Base-by-base conservation (phyloP, 108 stramenopile species). In the Fragilariopsis cylindrus region DNA sequence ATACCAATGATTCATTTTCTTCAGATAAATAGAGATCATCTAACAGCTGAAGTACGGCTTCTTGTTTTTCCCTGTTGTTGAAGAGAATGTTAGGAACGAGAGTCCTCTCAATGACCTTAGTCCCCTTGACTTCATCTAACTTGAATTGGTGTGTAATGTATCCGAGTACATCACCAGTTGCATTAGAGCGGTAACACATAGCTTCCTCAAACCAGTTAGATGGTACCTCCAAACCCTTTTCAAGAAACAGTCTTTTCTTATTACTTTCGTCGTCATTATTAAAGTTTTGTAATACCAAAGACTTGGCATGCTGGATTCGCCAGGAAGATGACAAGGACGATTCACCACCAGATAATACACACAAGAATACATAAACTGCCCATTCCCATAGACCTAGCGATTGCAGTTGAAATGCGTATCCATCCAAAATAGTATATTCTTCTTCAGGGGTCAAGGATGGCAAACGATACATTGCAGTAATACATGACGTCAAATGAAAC, bases 291-390 rank as follows among this genome's bases (percentile, higher is more conserved):
- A 75, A 53, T 7, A 94, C 70, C 7, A 94, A 83, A 12, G 65
- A 55, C 66, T 87, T 88, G 8, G 91, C 89, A 5, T 69, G 76
- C 7, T 73, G 11, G 19, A 48, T 12, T 52, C 77, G 50, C 57
- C 74, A 77, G 18, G 43, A 9, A 46, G 55, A 6, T 15, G 46
- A 30, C 69, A 69, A 46, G 65, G 16, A 8, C 3, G 19, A 63
- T 21, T 62, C 65, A 49, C 16, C 4, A 45, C n/a, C 47, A 53
- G 50, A 42, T 5, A 87, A 58, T 1, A 65, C 48, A 57, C 85
- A 92, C 15, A 95, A 71, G 39, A 64, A 79, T 43, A 82, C 85
- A 58, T 92, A 91, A 4, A 91, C 91, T 45, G 90, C 94, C 91
- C 91, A 92, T 68, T 89, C 85, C 94, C 94, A 95, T 0, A 70